Evolutionary conservation across 176 grass and related monocot genomes (phyloP).

Genomic region (Coix lacrymajobi): DNA sequence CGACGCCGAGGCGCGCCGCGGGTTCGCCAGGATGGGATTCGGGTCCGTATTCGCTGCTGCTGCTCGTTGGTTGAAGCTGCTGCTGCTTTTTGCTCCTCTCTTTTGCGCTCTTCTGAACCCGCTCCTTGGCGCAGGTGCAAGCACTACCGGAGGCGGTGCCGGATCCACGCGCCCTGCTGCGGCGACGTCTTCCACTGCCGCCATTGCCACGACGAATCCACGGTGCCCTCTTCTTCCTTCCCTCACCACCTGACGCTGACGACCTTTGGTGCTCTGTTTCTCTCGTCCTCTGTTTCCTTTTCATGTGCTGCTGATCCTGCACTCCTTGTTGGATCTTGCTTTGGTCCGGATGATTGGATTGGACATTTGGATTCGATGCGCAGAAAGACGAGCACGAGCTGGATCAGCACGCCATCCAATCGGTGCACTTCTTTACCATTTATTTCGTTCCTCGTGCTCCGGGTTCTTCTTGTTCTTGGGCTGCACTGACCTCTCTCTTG

Average conservation of each 20-base stretch:
- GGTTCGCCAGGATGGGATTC: conserved; percentile 79
- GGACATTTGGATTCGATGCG: not conserved
- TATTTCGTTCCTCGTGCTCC: too few species aligned
- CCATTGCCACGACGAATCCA: conserved; percentile 91
- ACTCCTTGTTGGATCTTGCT: not conserved
- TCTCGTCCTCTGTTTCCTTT: not conserved
- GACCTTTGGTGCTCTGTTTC: conserved; percentile 1
- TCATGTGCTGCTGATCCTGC: not conserved
- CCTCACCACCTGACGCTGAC: not conserved
- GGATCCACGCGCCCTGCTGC: conserved; percentile 82
- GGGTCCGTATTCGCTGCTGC: conserved; percentile 35
- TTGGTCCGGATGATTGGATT: not conserved
- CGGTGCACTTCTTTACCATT: too few species aligned
- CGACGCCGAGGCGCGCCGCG: conserved; percentile 36
- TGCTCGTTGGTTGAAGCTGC: not conserved
- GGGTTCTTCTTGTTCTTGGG: too few species aligned
- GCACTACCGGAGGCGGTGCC: conserved; percentile 86
- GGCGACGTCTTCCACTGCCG: conserved; percentile 79
- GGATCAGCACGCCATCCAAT: too few species aligned
- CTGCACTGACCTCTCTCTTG: too few species aligned
- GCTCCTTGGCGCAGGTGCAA: too few species aligned
- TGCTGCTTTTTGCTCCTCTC: too few species aligned
- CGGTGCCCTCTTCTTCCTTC: too few species aligned
- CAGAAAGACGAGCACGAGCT: too few species aligned
- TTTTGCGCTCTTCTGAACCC: too few species aligned